Base-by-base conservation (phyloP, 2,329 filamentous ascomycete genomes). In the Malbranchea cinnamomea region DNA sequence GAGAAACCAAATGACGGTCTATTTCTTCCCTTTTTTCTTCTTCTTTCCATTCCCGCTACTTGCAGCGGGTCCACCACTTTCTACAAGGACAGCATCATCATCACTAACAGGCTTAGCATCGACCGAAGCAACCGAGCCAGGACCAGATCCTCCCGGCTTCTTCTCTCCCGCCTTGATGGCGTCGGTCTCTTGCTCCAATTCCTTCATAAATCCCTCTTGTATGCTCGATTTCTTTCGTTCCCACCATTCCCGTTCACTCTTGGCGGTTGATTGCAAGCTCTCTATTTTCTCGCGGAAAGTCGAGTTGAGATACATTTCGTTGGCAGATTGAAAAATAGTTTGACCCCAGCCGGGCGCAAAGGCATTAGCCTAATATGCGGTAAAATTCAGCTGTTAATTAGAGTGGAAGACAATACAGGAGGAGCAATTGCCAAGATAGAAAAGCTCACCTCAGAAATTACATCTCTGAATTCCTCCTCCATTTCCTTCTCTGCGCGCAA, bases 271-370 rank as follows among this genome's bases (percentile, higher is more conserved):
- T 45, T 85, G 74, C 35, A 93, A 73, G 38, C 84, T 78, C 26
- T 75, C 69, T 12, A 93, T 66, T 28, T 76, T 71, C 41, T 76
- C 66, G 41, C 83, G 79, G 47, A 93, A 68, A 26, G 74, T 60
- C 23, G 71, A 69, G 59, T 94, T 94, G 49, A 83, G 78, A 35
- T 79, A 74, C 57, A 98, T 94, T 57, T 98, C 89, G 57, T 92
- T 92, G 32, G 89, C 89, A 26, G 81, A 85, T 57, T 98, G 89
- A 69, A 98, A 98, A 53, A 98, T 95, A 33, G 71, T 74, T 50
- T 89, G 77, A 37, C 89, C 89, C 89, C 89, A 98, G 54, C 78
- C 77, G 28, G 81, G 77, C 1, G 73, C 68, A 40, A 94, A 78
- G 12, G 80, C 84, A 52, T 95, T 95, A 46, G 91, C 89, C 83